phyloP scores from a whole-genome alignment of 2,329 filamentous ascomycete species.

The Penicillium thymicola region DNA sequence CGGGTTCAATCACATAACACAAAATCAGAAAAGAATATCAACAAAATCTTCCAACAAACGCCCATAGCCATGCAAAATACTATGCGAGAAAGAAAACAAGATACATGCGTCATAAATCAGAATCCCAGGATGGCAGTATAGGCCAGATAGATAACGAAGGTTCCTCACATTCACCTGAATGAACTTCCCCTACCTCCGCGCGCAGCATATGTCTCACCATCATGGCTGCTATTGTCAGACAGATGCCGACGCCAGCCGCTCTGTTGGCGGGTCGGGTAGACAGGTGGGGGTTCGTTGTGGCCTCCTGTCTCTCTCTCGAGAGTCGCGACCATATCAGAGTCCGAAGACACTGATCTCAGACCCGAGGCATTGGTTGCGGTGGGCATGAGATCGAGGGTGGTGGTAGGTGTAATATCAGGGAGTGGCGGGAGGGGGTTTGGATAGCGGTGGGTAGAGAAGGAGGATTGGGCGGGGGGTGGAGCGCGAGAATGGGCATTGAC shows the following conservation, averaged over 20 bases:
- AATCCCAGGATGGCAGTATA: not conserved
- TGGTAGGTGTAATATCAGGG: constrained; percentile 27
- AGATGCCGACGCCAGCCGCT: constrained; percentile 33
- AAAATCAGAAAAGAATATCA: not conserved
- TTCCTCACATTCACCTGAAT: not conserved
- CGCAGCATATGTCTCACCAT: constrained; percentile 5
- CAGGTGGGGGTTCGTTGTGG: constrained; percentile 5
- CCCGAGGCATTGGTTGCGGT: not conserved
- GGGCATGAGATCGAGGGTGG: constrained; percentile 3
- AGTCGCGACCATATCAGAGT: constrained; percentile 24
- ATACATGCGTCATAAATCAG: not conserved
- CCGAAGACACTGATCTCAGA: constrained; percentile 17
- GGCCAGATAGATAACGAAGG: not conserved
- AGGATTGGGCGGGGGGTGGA: constrained; percentile 21
- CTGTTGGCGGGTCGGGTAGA: constrained; percentile 11
- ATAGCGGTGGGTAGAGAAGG: constrained; percentile 25
- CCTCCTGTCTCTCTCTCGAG: constrained; percentile 19
- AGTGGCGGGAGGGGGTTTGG: constrained; percentile 34
- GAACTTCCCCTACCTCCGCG: not conserved
- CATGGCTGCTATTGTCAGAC: constrained; percentile 16
- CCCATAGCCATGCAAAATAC: constrained; percentile 1
- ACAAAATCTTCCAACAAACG: not conserved
- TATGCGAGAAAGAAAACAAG: not conserved
- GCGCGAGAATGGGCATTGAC: constrained; percentile 13
- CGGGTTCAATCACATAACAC: not conserved